A percentile compares a stretch with the other conserved stretches of the same genome.
Conservation (phyloP, 345 rosid genomes). For the Eucalyptus paniculata region DNA sequence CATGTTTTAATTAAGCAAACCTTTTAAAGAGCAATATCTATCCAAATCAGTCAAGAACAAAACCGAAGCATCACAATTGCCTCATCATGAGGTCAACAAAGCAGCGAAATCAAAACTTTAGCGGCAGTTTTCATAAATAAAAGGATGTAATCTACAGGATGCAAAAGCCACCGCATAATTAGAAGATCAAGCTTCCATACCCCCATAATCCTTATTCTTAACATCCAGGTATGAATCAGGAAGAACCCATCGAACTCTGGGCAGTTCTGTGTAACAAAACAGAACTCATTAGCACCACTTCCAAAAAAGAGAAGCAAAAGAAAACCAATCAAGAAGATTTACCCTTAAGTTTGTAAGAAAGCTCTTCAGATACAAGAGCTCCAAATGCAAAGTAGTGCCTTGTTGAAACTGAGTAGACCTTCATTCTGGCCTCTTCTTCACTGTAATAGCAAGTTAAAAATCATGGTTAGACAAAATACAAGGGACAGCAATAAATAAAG, state of each 20-base stretch:
- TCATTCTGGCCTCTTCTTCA: slow-evolving; percentile 90
- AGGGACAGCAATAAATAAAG: background rate
- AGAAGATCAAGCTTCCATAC: slow-evolving; percentile 14
- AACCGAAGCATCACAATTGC: background rate
- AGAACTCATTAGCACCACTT: background rate
- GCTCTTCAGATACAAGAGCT: slow-evolving; percentile 75
- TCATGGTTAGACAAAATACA: background rate
- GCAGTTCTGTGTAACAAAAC: slow-evolving; percentile 36
- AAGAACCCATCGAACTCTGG: slow-evolving; percentile 91
- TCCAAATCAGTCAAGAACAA: background rate
- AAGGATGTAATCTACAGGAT: background rate
- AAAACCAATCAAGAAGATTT: background rate
- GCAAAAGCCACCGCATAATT: background rate
- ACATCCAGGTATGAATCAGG: slow-evolving; percentile 96
- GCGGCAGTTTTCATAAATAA: background rate
- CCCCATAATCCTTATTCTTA: slow-evolving; percentile 92
- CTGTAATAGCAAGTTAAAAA: slow-evolving; percentile 2
- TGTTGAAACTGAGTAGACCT: slow-evolving; percentile 80
- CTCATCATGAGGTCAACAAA: background rate
- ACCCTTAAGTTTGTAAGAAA: slow-evolving; percentile 77
- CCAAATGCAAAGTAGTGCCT: slow-evolving; percentile 82
- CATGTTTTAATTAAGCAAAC: background rate
- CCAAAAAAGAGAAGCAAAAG: background rate
- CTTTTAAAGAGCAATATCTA: background rate
- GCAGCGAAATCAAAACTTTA: background rate